Base-by-base conservation (phyloP, 805 yeast species). In the Ogataea philodendri region DNA sequence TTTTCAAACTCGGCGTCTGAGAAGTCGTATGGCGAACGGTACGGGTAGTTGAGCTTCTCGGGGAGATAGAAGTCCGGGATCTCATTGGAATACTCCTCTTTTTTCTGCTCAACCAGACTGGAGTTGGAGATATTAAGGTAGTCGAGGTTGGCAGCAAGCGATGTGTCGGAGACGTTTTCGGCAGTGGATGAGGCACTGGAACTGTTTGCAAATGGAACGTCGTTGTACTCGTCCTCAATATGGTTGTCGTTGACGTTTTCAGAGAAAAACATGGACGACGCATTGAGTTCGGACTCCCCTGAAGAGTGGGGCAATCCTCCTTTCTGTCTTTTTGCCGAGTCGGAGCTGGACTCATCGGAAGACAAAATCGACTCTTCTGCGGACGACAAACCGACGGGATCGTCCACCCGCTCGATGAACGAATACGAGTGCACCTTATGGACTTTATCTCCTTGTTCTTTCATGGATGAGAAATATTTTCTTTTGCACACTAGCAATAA, bases 21-120 rank as follows among this genome's bases (percentile, higher is more conserved):
- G 24, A 57, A 59, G 30, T 60, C 65, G 20, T 57, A 51, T 4
- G 65, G 64, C 1, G 63, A 54, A 17, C 45, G 42, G 33, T 51
- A 49, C 1, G 66, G 67, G 32, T 62, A 62, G 7, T 37, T 35
- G 9, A 62, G 21, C n/a, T 44, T 45, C 9, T 55, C 57, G 3
- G 62, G 54, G 14, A 51, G 44, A 39, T 60, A 61, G 33, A 51
- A 51, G 15, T 49, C 48, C 3, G 70, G 70, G 5, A 65, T 59
- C 15, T 63, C 67, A 9, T 35, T 45, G 3, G 65, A 46, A 33
- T 60, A 61, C 15, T 51, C 58, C 5, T 18, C 26, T 22, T 29
- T 19, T 10, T 31, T 23, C 11, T 23, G 10, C 23, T 30, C 23
- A 18, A 37, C 23, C 14, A 38, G 15, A 30, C 45, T 34, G 16